Evolutionary conservation across 257 asterid genomes (phyloP).

Genomic region (Penstemon newberryi): DNA sequence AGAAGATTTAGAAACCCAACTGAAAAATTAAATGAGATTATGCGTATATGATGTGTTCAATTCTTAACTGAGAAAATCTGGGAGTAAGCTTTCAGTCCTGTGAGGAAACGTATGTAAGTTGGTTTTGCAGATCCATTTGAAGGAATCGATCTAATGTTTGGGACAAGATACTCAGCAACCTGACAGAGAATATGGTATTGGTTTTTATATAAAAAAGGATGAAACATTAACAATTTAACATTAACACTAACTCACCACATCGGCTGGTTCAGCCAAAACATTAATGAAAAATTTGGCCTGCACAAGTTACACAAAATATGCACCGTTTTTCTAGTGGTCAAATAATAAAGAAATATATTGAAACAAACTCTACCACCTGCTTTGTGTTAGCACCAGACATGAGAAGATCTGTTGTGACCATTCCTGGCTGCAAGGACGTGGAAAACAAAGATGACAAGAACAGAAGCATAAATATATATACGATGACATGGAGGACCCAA

Average conservation of each 20-base stretch:
- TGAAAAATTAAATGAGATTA: background rate
- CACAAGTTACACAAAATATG: slow-evolving; percentile 17
- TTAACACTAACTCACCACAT: slow-evolving; percentile 53
- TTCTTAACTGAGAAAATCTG: slow-evolving; percentile 85
- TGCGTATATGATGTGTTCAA: background rate
- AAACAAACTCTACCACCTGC: slow-evolving; percentile 66
- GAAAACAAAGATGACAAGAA: slow-evolving; percentile 6
- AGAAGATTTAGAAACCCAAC: slow-evolving; percentile 20
- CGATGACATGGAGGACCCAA: background rate
- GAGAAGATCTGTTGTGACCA: slow-evolving; percentile 98
- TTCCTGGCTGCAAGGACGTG: slow-evolving; percentile 75
- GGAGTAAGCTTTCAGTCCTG: slow-evolving; percentile 92
- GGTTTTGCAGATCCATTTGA: slow-evolving; percentile 71
- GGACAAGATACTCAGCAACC: slow-evolving; percentile 90
- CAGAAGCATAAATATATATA: background rate
- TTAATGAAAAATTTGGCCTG: slow-evolving; percentile 98
- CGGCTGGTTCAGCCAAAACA: slow-evolving; percentile 95
- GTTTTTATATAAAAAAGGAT: background rate
- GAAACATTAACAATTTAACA: background rate
- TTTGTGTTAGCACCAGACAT: slow-evolving; percentile 93
- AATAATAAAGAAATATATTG: background rate
- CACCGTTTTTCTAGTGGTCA: slow-evolving; percentile 12
- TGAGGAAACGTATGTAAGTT: slow-evolving; percentile 90
- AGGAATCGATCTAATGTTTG: slow-evolving; percentile 75
- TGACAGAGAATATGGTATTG: slow-evolving; percentile 19